phyloP scores from a whole-genome alignment of 495 filamentous ascomycete species.

The Hypoxylon intermedium region DNA sequence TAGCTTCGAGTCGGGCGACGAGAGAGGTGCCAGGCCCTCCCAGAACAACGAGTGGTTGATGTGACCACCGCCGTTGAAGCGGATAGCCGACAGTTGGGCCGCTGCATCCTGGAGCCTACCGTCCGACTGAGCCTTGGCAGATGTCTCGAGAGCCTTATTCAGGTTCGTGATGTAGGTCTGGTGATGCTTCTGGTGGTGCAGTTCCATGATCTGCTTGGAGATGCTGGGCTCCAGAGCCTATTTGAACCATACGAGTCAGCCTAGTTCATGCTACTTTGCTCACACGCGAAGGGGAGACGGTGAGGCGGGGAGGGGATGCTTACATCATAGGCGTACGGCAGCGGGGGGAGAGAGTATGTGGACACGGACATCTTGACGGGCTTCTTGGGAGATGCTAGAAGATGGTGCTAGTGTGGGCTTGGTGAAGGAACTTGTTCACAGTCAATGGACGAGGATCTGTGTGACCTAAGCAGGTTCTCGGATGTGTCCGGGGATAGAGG shows the following conservation, averaged over 20 bases:
- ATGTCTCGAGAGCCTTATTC: conserved; percentile 65
- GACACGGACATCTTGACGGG: conserved; percentile 39
- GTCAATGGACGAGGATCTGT: not conserved
- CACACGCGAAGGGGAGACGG: not conserved
- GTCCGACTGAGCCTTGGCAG: conserved; percentile 56
- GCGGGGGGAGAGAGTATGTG: conserved; percentile 48
- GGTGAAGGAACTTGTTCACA: not conserved
- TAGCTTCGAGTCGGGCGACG: conserved; percentile 52
- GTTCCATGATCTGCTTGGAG: conserved; percentile 93
- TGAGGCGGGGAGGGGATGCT: conserved; percentile 18
- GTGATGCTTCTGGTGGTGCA: conserved; percentile 77
- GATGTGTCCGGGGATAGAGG: not conserved
- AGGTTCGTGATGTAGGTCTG: conserved; percentile 75
- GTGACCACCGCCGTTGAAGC: conserved; percentile 92
- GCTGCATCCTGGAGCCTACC: conserved; percentile 62
- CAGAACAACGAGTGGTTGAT: conserved; percentile 93
- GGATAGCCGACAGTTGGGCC: conserved; percentile 77
- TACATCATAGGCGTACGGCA: conserved; percentile 58
- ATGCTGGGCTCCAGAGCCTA: conserved; percentile 87
- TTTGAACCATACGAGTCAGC: conserved; percentile 14
- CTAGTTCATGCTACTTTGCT: not conserved
- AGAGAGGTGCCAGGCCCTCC: conserved; percentile 84
- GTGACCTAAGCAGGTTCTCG: not conserved
- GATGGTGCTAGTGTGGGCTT: not conserved
- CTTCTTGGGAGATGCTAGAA: not conserved